Base-by-base conservation (phyloP, 1,139 yeast species). In the Pneumocystis jirovecii region DNA sequence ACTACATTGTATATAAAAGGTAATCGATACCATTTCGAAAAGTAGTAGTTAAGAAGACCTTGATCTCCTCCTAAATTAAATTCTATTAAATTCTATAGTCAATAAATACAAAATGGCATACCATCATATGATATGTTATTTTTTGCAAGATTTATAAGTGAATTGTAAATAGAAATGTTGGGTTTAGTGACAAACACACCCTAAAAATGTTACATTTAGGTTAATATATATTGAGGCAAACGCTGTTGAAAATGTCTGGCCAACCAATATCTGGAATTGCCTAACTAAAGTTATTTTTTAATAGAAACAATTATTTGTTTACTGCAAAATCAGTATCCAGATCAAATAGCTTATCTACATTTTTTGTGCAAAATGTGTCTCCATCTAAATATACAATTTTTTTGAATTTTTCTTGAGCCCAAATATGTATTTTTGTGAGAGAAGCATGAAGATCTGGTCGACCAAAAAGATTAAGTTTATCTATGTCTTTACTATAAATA, bases 201-300 rank as follows among this genome's bases (percentile, higher is more conserved):
- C 34, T 95, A 40, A 42, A 25, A 60, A 40, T n/a, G 12, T 42
- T 61, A 60, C 15, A 29, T 31, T 34, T 39, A 31, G 8, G 25
- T 35, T 19, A 57, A 29, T 35, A 17, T 21, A 65, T 68, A 15
- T 65, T 50, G n/a, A 17, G 21, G 12, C 57, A 50, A 25, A 68
- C 69, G 39, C 70, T 68, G 76, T 93, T 93, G 80, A 93, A 93
- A 71, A 89, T 82, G 75, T 93, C 97, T 0, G 97, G 97, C 85
- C 96, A 93, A 21, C 97, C 97, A 37, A 86, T 80, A 76, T 93
- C 97, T 0, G 97, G 95, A n/a, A 89, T 81, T 0, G 97, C 97
- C 61, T 80, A 77, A 79, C 67, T 80, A 79, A 57, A 39, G n/a
- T 57, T 45, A 31, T 31, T 64, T 17, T 35, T 40, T 59, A 10